Evolutionary conservation across 1,284 basidiomycete genomes (phyloP).

Genomic region (Cystobasidium sp.): DNA sequence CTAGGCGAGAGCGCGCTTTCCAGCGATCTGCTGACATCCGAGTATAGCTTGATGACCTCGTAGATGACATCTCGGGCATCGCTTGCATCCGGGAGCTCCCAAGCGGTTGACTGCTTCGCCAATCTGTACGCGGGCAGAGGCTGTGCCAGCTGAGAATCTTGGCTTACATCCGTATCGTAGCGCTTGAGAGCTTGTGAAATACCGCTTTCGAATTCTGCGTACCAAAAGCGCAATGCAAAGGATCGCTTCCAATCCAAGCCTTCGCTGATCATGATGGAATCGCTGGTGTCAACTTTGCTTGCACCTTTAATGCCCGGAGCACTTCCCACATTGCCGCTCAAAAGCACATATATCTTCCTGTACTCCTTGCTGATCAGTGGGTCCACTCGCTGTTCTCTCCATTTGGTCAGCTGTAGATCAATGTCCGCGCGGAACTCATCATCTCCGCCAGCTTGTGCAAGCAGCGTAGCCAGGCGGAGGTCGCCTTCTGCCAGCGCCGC

Average conservation of each 20-base stretch:
- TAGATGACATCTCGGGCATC: conserved; percentile 70
- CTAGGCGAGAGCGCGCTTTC: conserved; percentile 65
- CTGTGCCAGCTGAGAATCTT: conserved; percentile 55
- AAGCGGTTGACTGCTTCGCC: background rate
- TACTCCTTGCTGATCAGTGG: conserved; percentile 71
- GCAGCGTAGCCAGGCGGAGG: conserved; percentile 85
- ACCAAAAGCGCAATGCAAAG: conserved; percentile 92
- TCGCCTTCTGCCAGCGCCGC: conserved; percentile 76
- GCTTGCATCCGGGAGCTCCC: conserved; percentile 57
- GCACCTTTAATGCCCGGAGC: conserved; percentile 61
- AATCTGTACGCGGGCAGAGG: conserved; percentile 73
- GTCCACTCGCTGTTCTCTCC: conserved; percentile 78
- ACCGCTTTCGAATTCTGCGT: conserved; percentile 73
- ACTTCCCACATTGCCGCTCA: conserved; percentile 76
- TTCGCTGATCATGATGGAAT: conserved; percentile 72
- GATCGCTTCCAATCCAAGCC: conserved; percentile 93
- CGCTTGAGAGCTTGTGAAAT: conserved; percentile 71
- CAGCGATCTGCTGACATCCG: conserved; percentile 60
- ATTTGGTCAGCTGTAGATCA: conserved; percentile 75
- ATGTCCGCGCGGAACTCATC: conserved; percentile 76
- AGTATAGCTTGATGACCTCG: conserved; percentile 76
- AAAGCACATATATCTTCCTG: conserved; percentile 80
- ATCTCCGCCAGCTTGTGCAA: conserved; percentile 86
- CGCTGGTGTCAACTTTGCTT: conserved; percentile 62
- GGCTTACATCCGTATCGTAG: conserved; percentile 63